Percentiles rank a stretch among this genome's conserved stretches.
Evolutionary conservation across 768 basidiomycete species (phyloP).

Genomic region (Trametes cingulata): DNA sequence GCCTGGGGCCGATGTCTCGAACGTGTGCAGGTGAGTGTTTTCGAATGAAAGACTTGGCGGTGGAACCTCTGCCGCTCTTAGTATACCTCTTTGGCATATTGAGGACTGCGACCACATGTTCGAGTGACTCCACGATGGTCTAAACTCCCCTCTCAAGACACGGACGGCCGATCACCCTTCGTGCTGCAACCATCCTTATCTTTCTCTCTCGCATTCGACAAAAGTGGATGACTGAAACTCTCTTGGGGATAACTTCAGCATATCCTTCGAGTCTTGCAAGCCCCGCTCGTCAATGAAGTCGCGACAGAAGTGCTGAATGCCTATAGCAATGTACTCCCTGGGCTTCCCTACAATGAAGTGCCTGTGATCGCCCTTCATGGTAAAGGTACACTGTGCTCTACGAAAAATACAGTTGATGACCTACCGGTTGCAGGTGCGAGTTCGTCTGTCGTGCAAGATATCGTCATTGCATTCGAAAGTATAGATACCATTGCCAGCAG

Average conservation of each 20-base stretch:
- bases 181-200: too few relatives aligned
- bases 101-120: not conserved
- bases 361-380: conserved; percentile 60
- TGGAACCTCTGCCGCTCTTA: too few relatives aligned
- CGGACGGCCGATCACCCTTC: too few relatives aligned
- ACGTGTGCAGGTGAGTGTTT: conserved; percentile 50
- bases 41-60: not conserved
- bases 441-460: conserved; percentile 6
- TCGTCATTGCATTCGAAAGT: conserved; percentile 2
- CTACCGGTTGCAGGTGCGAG: conserved; percentile 33
- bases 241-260: conserved; percentile 38
- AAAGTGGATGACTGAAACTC: not conserved
- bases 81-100: not conserved
- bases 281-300: conserved; percentile 48
- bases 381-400: conserved; percentile 29
- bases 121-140: too few relatives aligned
- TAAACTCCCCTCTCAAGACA: too few relatives aligned
- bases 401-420: not conserved
- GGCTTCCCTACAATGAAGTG: conserved; percentile 60
- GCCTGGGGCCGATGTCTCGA: conserved; percentile 63
- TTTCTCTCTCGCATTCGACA: too few relatives aligned
- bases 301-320: conserved; percentile 44
- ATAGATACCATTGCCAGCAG: not conserved
- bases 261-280: conserved; percentile 49
- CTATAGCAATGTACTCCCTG: conserved; percentile 48